Base-by-base conservation (phyloP, 805 yeast genomes). In the Candida incommunis region DNA sequence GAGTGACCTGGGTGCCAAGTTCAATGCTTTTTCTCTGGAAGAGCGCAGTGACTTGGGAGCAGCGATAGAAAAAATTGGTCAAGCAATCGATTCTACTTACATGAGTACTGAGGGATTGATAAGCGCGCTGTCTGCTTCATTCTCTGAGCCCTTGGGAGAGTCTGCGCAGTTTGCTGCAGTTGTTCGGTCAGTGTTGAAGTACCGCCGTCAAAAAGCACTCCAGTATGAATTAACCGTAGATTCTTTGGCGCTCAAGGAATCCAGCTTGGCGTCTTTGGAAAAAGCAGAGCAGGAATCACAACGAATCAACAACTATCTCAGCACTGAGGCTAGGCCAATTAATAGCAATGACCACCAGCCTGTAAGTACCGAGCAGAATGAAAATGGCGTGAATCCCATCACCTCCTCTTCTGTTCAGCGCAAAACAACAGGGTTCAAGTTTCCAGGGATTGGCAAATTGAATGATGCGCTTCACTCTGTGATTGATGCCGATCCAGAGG, bases 41-140 rank as follows among this genome's bases (percentile, higher is more conserved):
- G 67, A 66, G 47, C 51, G 55, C 23, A 56, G 58, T 9, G 47
- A 53, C 20, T 53, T 68, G 40, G 68, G 92, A 1, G 56, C 76
- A 2, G 68, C 78, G 2, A 70, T 85, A 48, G 97, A 92, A 57
- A 76, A 78, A 50, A 75, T 86, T 23, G 96, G 97, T 1, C 87
- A 83, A 55, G 81, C 87, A 1, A 78, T 84, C 50, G 97, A 92
- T 60, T 73, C 72, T 63, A 46, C 67, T 41, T 70, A 68, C 55
- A 58, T 75, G 49, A 57, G 76, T n/a, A 64, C 77, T 50, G 66
- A 76, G 53, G 58, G 71, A 1, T 66, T 80, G 9, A 72, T 76
- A 3, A 61, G 68, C 11, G 72, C 72, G 29, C 60, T 80, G 43
- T 75, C 74, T 43, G 70, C 76, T 1, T 75, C 75, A 45, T 79